A percentile compares a stretch with the other conserved stretches of the same genome.
Conservation (phyloP, 441 rosid genomes). For the Erodium trifolium region DNA sequence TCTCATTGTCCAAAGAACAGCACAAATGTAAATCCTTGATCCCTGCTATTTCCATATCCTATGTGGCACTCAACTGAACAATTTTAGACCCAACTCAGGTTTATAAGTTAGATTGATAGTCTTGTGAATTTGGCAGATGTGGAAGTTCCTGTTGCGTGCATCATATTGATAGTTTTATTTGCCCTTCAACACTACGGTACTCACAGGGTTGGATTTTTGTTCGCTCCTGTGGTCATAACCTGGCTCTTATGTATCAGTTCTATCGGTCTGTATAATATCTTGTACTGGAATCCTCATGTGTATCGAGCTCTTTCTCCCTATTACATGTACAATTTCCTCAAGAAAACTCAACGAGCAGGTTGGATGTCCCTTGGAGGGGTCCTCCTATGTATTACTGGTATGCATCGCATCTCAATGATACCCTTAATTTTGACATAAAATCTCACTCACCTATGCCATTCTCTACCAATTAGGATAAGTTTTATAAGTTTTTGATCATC, state of each 20-base stretch:
- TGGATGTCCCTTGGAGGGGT: conserved; percentile 99
- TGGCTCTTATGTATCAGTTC: conserved; percentile 87
- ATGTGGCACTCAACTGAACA: conserved; percentile 24
- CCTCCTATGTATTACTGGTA: conserved; percentile 90
- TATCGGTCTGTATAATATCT: conserved; percentile 76
- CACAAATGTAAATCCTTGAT: conserved; percentile 52
- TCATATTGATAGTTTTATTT: conserved; percentile 82
- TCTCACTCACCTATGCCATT: too few species aligned
- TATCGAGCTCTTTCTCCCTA: conserved; percentile 86
- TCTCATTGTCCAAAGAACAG: conserved; percentile 81
- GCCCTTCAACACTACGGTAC: conserved; percentile 97
- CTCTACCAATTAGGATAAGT: too few species aligned
- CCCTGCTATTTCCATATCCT: neutral
- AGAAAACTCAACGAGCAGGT: conserved; percentile 76
- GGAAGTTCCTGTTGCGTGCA: conserved; percentile 78
- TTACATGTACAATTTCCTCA: conserved; percentile 94
- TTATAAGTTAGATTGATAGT: too few species aligned
- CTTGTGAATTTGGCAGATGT: conserved; percentile 33
- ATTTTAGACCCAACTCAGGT: too few species aligned
- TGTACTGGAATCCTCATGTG: conserved; percentile 77
- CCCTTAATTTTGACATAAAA: too few species aligned
- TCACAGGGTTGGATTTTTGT: conserved; percentile 74
- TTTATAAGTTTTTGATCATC: too few species aligned
- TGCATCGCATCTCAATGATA: neutral
- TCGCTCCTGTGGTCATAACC: conserved; percentile 69